Base-by-base conservation (phyloP, 2,329 filamentous ascomycete genomes). In the Phyllosticta paracitricarpa region DNA sequence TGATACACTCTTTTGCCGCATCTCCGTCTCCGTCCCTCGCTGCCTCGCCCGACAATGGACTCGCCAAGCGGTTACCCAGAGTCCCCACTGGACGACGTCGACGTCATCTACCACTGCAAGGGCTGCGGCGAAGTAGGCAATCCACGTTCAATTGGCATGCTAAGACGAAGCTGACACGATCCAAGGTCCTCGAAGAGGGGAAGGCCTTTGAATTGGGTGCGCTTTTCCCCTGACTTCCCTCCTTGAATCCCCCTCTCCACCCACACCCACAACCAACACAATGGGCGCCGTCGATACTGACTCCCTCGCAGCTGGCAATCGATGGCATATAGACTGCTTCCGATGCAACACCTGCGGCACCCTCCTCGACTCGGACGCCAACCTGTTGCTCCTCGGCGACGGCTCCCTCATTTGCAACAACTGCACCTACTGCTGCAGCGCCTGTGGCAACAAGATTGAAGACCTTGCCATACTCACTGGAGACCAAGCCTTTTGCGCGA, bases 291-390 rank as follows among this genome's bases (percentile, higher is more conserved):
- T 40, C 1, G 33, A 55, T 52, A 56, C 55, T 58, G 60, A 61
- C 60, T 30, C 26, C 33, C 7, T 19, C 56, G 67, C 68, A 96
- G 92, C 93, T 74, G 92, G 92, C 65, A 94, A 96, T 75, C 85
- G 93, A 82, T 97, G 93, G 94, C 94, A 99, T 81, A 89, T 99
- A 71, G 89, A 97, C 78, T 99, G 94, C 80, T 99, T 99, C 78
- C 89, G 92, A 73, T 97, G 93, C 82, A 94, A 96, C 75, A 95
- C 89, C 61, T 99, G 93, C 81, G 85, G 86, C 71, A 97, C 92
- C 63, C 86, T 97, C 62, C 91, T 99, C 77, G 94, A 99, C 78
- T 97, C 94, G 64, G 93, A 99, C 73, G 94, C 94, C 69, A 97
- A 97, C 76, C 87, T 99, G 57, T 86, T 99, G 58, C 88, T 99